Conservation (phyloP, 2,329 filamentous ascomycete species). For the Paecilomyces sp. region DNA sequence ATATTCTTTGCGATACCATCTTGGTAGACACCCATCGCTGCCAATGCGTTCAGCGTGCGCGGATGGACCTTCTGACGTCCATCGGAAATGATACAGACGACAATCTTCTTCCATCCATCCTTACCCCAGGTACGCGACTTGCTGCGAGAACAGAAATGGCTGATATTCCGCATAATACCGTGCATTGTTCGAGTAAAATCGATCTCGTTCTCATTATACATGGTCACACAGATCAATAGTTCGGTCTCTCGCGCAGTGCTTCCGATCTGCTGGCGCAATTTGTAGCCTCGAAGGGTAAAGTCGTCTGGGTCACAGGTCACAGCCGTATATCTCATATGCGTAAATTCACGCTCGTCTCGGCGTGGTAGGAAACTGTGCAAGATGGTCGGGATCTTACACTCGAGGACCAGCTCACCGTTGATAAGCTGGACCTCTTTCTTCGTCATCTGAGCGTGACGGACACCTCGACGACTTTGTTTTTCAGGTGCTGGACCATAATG, state of each 20-base stretch:
- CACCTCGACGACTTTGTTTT: constrained; percentile 79
- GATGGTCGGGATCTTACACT: constrained; percentile 98
- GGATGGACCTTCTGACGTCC: constrained; percentile 91
- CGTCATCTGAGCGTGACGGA: constrained; percentile 77
- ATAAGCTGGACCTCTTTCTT: constrained; percentile 93
- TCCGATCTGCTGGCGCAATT: constrained; percentile 84
- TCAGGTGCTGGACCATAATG: constrained; percentile 85
- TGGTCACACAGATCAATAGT: constrained; percentile 92
- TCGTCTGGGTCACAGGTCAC: constrained; percentile 98
- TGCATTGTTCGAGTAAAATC: constrained; percentile 97
- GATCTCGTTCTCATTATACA: constrained; percentile 99
- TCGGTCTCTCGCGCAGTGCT: constrained; percentile 81
- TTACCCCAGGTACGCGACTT: constrained; percentile 96
- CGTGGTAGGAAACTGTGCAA: constrained; percentile 93
- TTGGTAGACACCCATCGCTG: constrained; percentile 96
- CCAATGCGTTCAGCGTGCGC: constrained; percentile 84
- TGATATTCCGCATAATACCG: constrained; percentile 96
- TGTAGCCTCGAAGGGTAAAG: constrained; percentile 82
- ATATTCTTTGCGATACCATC: constrained; percentile 97
- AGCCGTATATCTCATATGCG: constrained; percentile 96
- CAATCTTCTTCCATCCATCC: constrained; percentile 97
- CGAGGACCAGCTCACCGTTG: constrained; percentile 93
- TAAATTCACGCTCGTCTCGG: constrained; percentile 91
- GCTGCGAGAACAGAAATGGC: constrained; percentile 87
- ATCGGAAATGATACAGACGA: constrained; percentile 93